A percentile compares a stretch with the other conserved stretches of the same genome.
Evolutionary conservation across 2,329 filamentous ascomycete species (phyloP).

Genomic region (Coniochaeta sp.): DNA sequence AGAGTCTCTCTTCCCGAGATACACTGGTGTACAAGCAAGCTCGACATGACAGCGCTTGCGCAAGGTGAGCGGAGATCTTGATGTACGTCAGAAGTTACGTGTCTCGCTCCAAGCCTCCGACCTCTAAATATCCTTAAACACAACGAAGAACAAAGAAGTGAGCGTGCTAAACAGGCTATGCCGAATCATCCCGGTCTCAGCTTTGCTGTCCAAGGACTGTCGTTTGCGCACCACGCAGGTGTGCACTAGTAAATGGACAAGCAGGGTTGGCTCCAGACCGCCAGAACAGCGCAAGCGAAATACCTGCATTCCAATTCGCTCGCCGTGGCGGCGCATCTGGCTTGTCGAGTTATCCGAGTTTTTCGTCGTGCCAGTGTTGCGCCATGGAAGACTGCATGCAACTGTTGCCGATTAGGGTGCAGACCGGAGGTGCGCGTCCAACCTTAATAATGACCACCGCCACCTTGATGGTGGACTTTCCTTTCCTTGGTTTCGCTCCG

Average conservation of each 20-base stretch:
- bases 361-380: not conserved
- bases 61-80: not conserved
- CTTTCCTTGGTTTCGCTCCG: slow-evolving; percentile 14
- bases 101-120: not conserved
- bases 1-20: too few relatives aligned
- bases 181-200: not conserved
- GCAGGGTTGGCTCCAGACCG: not conserved
- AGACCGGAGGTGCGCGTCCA: not conserved
- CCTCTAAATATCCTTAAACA: not conserved
- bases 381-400: not conserved
- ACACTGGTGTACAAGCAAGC: too few relatives aligned
- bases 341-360: not conserved
- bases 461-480: not conserved
- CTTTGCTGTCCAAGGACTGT: not conserved
- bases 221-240: not conserved
- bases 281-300: not conserved
- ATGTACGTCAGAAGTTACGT: not conserved
- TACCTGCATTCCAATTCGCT: not conserved
- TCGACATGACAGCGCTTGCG: too few relatives aligned
- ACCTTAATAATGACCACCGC: not conserved
- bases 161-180: too few relatives aligned
- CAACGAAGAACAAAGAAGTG: not conserved
- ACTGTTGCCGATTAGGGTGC: not conserved
- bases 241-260: not conserved
- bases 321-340: not conserved